Percentiles rank a stretch among this genome's conserved stretches.
Evolutionary conservation across 2,329 filamentous ascomycete genomes (phyloP).

Genomic region (Plenodomus biglobosus): DNA sequence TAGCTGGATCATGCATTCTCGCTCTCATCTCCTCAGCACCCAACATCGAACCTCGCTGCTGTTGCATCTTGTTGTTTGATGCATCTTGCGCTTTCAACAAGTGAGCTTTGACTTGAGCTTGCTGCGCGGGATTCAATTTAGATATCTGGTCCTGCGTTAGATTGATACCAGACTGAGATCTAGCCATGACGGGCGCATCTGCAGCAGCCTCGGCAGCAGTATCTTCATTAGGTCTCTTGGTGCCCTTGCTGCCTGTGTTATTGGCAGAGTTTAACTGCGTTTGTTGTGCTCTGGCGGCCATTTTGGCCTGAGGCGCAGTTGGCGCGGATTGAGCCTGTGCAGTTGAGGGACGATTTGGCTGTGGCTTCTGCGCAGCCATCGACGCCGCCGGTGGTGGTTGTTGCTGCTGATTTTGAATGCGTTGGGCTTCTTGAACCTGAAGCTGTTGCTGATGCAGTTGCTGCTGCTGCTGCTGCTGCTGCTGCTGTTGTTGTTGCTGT

Average conservation of each 20-base stretch:
- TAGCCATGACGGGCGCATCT: constrained; percentile 42
- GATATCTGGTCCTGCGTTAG: constrained; percentile 40
- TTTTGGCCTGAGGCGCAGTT: constrained; percentile 27
- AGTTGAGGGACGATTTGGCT: constrained; percentile 25
- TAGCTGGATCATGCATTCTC: constrained; percentile 31
- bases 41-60: constrained; percentile 24
- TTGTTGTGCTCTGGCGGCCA: constrained; percentile 19
- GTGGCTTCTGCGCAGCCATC: constrained; percentile 21
- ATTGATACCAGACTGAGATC: constrained; percentile 35
- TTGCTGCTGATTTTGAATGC: constrained; percentile 16
- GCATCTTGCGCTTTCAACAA: constrained; percentile 40
- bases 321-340: constrained; percentile 26
- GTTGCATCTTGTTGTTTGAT: constrained; percentile 33
- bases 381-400: constrained; percentile 24
- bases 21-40: constrained; percentile 28
- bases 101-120: constrained; percentile 36
- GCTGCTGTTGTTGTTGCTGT: constrained; percentile 29
- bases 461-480: constrained; percentile 24
- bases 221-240: constrained; percentile 48
- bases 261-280: constrained; percentile 22
- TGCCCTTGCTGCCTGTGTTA: constrained; percentile 27
- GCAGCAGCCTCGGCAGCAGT: constrained; percentile 27
- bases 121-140: constrained; percentile 36
- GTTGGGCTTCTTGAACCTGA: constrained; percentile 12
- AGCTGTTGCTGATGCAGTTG: constrained; percentile 12